A percentile compares a stretch with the other conserved stretches of the same genome.
phyloP scores from a whole-genome alignment of 2,329 filamentous ascomycete genomes.

The Neonectria punicea region DNA sequence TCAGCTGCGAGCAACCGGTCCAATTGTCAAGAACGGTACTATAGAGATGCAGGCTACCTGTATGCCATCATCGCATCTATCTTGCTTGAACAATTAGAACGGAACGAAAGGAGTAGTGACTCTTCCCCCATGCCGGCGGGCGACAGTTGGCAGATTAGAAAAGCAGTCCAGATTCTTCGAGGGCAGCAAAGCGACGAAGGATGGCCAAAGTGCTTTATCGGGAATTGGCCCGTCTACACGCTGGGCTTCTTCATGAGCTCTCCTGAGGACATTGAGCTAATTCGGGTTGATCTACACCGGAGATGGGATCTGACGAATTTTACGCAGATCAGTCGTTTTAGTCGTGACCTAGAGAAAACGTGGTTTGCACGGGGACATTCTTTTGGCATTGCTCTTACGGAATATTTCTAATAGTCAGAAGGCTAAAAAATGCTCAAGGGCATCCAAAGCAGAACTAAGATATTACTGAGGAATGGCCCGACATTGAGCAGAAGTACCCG shows the following conservation, averaged over 20 bases:
- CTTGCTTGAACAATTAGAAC: slow-evolving; percentile 28
- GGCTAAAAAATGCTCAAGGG: no score
- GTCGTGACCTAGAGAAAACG: slow-evolving; percentile 31
- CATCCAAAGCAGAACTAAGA: no score
- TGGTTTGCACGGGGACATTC: slow-evolving; percentile 19
- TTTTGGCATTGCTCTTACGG: background rate
- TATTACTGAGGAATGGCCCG: no score
- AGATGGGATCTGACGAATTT: slow-evolving; percentile 33
- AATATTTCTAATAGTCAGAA: background rate
- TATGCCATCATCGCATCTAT: slow-evolving; percentile 34
- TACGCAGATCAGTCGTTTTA: slow-evolving; percentile 30
- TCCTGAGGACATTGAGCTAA: slow-evolving; percentile 20
- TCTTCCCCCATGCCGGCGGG: background rate
- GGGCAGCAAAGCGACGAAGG: slow-evolving; percentile 20
- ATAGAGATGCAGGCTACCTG: slow-evolving; percentile 31
- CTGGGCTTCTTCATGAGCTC: slow-evolving; percentile 31
- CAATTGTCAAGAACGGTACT: slow-evolving; percentile 11
- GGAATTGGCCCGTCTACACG: slow-evolving; percentile 40
- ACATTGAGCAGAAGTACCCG: no score
- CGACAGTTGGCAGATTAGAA: slow-evolving; percentile 31
- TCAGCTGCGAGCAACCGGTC: background rate
- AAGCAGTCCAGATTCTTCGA: slow-evolving; percentile 25
- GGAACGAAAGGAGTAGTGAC: background rate
- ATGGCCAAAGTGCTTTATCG: slow-evolving; percentile 42
- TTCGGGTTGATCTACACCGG: slow-evolving; percentile 30